Evolutionary conservation across 2,329 filamentous ascomycete species (phyloP).

Genomic region (Fusarium praegraminearum): DNA sequence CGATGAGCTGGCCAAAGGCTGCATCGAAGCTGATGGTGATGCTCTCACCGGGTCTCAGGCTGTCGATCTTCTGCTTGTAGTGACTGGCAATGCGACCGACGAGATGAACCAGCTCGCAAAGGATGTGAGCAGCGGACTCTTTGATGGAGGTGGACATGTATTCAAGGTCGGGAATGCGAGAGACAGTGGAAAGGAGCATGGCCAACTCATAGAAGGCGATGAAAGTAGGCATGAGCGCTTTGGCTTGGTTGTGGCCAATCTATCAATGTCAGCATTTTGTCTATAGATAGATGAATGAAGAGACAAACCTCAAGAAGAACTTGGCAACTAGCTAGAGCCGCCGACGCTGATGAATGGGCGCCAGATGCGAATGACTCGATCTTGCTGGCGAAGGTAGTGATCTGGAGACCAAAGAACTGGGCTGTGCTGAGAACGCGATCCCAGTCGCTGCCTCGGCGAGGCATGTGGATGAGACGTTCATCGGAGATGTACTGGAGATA

Average conservation of each 20-base stretch:
- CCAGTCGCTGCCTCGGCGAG: slow-evolving; percentile 56
- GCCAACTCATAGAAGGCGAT: slow-evolving; percentile 55
- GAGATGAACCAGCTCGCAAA: slow-evolving; percentile 53
- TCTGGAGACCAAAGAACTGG: slow-evolving; percentile 57
- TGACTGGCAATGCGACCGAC: slow-evolving; percentile 52
- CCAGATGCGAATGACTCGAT: slow-evolving; percentile 47
- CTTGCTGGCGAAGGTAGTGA: slow-evolving; percentile 53
- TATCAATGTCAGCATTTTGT: slow-evolving; percentile 27
- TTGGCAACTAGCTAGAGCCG: slow-evolving; percentile 54
- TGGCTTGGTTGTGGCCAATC: slow-evolving; percentile 55
- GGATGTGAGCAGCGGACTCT: slow-evolving; percentile 51
- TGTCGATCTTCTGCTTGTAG: slow-evolving; percentile 53
- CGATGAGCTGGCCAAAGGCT: slow-evolving; percentile 52
- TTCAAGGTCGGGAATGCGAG: slow-evolving; percentile 54
- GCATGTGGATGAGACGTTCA: slow-evolving; percentile 57
- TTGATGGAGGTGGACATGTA: slow-evolving; percentile 49
- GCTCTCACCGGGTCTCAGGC: slow-evolving; percentile 40
- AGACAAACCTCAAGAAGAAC: slow-evolving; percentile 54
- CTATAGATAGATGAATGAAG: accelerated
- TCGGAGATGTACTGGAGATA: slow-evolving; percentile 56
- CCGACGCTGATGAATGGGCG: slow-evolving; percentile 41
- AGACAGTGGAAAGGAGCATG: slow-evolving; percentile 53
- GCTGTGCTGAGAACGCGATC: slow-evolving; percentile 56
- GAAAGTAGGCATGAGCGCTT: slow-evolving; percentile 55
- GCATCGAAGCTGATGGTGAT: slow-evolving; percentile 54